Conservation (phyloP, 139 green algal genomes). For the Closterium sp. region DNA sequence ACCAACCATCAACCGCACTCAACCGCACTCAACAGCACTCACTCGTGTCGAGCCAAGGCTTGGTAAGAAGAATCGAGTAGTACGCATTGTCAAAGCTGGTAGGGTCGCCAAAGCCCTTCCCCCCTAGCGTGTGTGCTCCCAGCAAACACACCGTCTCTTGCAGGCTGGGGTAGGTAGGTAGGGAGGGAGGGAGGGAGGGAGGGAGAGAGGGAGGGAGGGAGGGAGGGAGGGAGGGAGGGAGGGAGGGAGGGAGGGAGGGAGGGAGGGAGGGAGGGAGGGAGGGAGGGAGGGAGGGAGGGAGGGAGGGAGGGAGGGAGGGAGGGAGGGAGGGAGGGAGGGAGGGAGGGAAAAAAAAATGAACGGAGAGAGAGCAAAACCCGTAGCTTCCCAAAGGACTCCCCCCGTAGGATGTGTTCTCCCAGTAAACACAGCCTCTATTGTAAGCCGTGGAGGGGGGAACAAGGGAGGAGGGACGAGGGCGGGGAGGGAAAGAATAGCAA, state of each 20-base stretch:
- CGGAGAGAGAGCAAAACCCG: too few species aligned
- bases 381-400: background rate
- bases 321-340: background rate
- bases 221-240: too few species aligned
- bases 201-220: background rate
- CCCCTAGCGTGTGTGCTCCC: slow-evolving; percentile 74
- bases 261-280: too few species aligned
- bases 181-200: background rate
- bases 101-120: slow-evolving; percentile 89
- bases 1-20: too few species aligned
- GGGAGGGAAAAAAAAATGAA: too few species aligned
- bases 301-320: background rate
- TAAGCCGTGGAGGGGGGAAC: background rate
- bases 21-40: background rate
- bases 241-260: too few species aligned
- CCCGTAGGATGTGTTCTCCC: background rate
- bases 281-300: background rate
- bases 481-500: background rate
- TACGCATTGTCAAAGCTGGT: slow-evolving; percentile 90
- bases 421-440: background rate
- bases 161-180: background rate
- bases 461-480: background rate
- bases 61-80: slow-evolving; percentile 60
- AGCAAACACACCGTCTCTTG: slow-evolving; percentile 68
- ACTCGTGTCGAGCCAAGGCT: slow-evolving; percentile 4